Conservation (phyloP, 2,329 filamentous ascomycete genomes). For the Metarhizium humberi region DNA sequence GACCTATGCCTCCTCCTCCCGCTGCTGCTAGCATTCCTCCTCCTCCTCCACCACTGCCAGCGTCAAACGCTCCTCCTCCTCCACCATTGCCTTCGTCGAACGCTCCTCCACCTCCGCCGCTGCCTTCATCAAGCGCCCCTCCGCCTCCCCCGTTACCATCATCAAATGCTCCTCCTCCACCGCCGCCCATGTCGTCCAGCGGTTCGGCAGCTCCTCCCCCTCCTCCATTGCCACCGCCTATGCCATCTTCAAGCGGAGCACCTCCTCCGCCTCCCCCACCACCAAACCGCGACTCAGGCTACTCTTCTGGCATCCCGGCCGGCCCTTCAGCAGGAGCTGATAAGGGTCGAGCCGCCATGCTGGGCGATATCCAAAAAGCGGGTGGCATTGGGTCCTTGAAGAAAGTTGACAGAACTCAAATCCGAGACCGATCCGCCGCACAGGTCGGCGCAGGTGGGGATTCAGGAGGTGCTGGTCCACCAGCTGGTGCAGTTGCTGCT, state of each 20-base stretch:
- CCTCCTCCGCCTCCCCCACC: slow-evolving; percentile 40
- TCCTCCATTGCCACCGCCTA: slow-evolving; percentile 30
- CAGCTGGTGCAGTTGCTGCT: slow-evolving; percentile 40
- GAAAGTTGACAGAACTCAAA: slow-evolving; percentile 63
- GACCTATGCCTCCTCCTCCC: slow-evolving; percentile 46
- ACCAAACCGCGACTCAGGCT: slow-evolving; percentile 49
- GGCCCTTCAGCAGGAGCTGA: slow-evolving; percentile 32
- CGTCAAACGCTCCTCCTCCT: slow-evolving; percentile 27
- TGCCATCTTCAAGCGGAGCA: slow-evolving; percentile 14
- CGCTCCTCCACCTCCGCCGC: slow-evolving; percentile 26
- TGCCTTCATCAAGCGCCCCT: slow-evolving; percentile 18
- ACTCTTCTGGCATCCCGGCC: slow-evolving; percentile 44
- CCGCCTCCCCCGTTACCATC: slow-evolving; percentile 46
- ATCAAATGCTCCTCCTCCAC: slow-evolving; percentile 17
- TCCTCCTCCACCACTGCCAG: slow-evolving; percentile 35
- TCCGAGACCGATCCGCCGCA: slow-evolving; percentile 62
- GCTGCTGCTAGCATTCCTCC: slow-evolving; percentile 29
- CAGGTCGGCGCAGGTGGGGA: slow-evolving; percentile 43
- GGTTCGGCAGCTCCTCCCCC: slow-evolving; percentile 16
- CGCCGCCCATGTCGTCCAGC: slow-evolving; percentile 19
- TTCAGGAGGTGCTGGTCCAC: slow-evolving; percentile 40
- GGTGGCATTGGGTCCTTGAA: slow-evolving; percentile 60
- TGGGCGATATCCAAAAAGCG: slow-evolving; percentile 63
- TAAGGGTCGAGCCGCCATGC: slow-evolving; percentile 46
- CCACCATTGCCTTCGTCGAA: slow-evolving; percentile 31